Conservation (phyloP, 345 rosid genomes). For the Limnanthes douglasii region DNA sequence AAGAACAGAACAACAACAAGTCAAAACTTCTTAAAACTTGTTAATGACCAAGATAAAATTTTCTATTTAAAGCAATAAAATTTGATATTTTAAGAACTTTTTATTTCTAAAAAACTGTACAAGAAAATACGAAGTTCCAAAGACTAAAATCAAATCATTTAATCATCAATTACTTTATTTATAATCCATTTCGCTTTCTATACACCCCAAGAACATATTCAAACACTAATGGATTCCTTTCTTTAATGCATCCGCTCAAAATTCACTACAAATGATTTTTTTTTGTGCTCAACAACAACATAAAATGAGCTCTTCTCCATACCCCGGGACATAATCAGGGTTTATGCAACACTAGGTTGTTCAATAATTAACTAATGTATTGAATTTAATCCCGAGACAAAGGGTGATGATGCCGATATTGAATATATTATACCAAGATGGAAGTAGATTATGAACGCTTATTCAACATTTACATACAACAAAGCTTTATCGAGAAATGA, state of each 20-base stretch:
- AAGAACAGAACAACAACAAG: too few species aligned
- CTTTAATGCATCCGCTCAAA: conserved; percentile 25
- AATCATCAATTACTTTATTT: conserved; percentile 10
- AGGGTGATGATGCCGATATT: conserved; percentile 73
- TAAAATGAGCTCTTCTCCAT: conserved; percentile 14
- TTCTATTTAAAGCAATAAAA: conserved; percentile 23
- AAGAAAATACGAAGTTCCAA: conserved; percentile 57
- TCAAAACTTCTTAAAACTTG: too few species aligned
- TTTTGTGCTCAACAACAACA: conserved; percentile 38
- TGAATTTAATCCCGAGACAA: conserved; percentile 65
- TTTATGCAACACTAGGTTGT: conserved; percentile 48
- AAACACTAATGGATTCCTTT: conserved; percentile 36
- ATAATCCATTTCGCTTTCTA: conserved; percentile 10
- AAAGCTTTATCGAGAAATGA: conserved; percentile 79
- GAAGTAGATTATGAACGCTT: conserved; percentile 33
- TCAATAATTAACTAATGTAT: conserved; percentile 43
- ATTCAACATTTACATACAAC: conserved; percentile 60
- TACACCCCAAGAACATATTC: conserved; percentile 1
- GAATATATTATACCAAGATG: conserved; percentile 48
- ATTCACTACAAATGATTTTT: conserved; percentile 65
- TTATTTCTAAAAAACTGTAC: conserved; percentile 32
- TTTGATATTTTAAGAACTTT: conserved; percentile 40
- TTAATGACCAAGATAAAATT: conserved; percentile 17
- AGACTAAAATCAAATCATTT: conserved; percentile 19
- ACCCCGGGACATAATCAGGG: conserved; percentile 16